A percentile compares a stretch with the other conserved stretches of the same genome.
Evolutionary conservation across 1,284 basidiomycete species (phyloP).

Genomic region (Boletus calvinii): DNA sequence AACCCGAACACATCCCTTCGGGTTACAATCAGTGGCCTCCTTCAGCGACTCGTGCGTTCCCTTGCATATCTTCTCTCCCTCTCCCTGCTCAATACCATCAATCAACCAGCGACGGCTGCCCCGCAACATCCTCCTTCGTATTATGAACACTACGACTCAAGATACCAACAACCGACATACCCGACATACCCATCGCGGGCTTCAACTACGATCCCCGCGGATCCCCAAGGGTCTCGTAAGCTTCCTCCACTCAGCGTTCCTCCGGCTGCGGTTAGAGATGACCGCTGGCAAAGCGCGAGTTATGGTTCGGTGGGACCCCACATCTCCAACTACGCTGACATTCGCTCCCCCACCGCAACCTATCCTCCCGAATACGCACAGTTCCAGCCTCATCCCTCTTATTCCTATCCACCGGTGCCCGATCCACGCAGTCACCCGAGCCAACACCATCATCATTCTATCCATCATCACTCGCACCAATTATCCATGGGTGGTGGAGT

Average conservation of each 20-base stretch:
- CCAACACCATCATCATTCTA: slow-evolving; percentile 24
- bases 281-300: slow-evolving; percentile 45
- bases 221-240: slow-evolving; percentile 44
- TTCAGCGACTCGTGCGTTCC: slow-evolving; percentile 43
- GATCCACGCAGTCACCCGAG: slow-evolving; percentile 30
- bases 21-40: slow-evolving; percentile 53
- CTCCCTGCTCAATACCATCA: slow-evolving; percentile 9
- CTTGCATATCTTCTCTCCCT: slow-evolving; percentile 12
- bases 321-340: slow-evolving; percentile 37
- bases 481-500: slow-evolving; percentile 24
- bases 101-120: slow-evolving; percentile 34
- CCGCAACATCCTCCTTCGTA: slow-evolving; percentile 46
- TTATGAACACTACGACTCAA: slow-evolving; percentile 56
- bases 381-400: slow-evolving; percentile 36
- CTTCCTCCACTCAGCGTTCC: slow-evolving; percentile 48
- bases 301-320: slow-evolving; percentile 40
- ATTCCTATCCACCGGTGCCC: slow-evolving; percentile 38
- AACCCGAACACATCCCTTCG: slow-evolving; percentile 52
- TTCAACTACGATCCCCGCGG: slow-evolving; percentile 44
- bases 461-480: slow-evolving; percentile 34
- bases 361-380: slow-evolving; percentile 48
- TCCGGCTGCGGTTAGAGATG: slow-evolving; percentile 33
- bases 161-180: slow-evolving; percentile 53
- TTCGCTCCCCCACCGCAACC: slow-evolving; percentile 56
- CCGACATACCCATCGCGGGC: slow-evolving; percentile 48